Percentiles rank a stretch among this genome's conserved stretches.
Conservation (phyloP, 2,329 filamentous ascomycete genomes). For the Calonectria montana region DNA sequence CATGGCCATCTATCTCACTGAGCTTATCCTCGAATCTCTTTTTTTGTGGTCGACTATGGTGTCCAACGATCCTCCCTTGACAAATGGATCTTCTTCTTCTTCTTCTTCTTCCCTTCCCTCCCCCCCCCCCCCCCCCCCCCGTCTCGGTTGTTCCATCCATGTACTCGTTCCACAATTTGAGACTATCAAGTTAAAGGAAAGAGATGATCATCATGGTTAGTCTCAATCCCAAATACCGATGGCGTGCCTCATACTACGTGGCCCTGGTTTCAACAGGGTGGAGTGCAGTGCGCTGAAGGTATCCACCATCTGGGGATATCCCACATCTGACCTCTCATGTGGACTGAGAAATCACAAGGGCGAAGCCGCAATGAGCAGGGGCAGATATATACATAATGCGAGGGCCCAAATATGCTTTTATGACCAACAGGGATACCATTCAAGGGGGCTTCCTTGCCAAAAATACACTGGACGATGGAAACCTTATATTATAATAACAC, state of each 20-base stretch:
- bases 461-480: constrained; percentile 7
- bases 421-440: not conserved
- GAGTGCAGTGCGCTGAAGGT: constrained; percentile 20
- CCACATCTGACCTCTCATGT: not conserved
- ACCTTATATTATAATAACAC: constrained; percentile 12
- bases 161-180: not conserved
- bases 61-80: not conserved
- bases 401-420: not conserved
- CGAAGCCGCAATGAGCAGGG: not conserved
- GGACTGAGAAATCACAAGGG: not conserved
- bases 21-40: not conserved
- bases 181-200: not conserved
- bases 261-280: constrained; percentile 29
- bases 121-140: no score
- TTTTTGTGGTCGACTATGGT: not conserved
- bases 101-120: not conserved
- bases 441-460: not conserved
- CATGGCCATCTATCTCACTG: not conserved
- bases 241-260: constrained; percentile 25
- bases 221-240: constrained; percentile 8
- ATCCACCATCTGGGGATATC: constrained; percentile 7
- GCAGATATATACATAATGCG: not conserved
- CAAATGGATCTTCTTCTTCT: not conserved
- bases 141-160: not conserved
- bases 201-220: not conserved